Evolutionary conservation across 139 green algal species (phyloP), one percentile per base, ranked within the genome.

Genomic region (Trebouxia sp.): DNA sequence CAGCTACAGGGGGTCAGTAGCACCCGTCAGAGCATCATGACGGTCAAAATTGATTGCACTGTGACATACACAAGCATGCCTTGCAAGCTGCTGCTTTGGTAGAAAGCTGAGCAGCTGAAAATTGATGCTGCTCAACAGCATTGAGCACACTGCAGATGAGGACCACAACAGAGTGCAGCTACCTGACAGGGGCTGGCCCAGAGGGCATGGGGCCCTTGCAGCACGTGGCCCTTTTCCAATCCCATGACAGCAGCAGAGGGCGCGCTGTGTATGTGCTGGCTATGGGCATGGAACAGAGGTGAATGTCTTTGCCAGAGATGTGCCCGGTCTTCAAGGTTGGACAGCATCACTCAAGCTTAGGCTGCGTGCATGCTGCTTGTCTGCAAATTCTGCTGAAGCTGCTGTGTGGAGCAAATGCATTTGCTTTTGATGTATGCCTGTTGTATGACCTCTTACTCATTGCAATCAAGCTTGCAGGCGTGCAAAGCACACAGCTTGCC

Each of bases 161-260:
- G 48, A 93, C 85, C 45, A 91, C 85, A 28, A 78, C 78, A 15
- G 88, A 95, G 77, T 90, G 83, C 67, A 41, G 65, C 50, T 97
- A 94, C 88, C 85, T 97, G 65, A 83, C 85, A 39, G 80, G 78
- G n/a, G 48, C 75, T n/a, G 77, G 83, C 8, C 78, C 82, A 26
- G 82, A 89, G 22, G 85, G 83, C 28, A 83, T 91, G 48, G 85
- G 84, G 32, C 72, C 79, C 45, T 83, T 98, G 24, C 79, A 86
- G 8, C 90, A 96, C 85, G 58, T 95, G 38, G 76, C 76, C 28
- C 85, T 98, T 32, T 94, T 94, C 79, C 78, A 88, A n/a, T 89
- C 85, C 9, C 69, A 55, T 0, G 91, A 94, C 69, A 35, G 41
- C 55, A 69, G 42, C 9, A 77, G 81, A 15, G 84, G 83, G 14